Base-by-base conservation (phyloP, 2,329 filamentous ascomycete genomes). In the Trichophyton equinum region DNA sequence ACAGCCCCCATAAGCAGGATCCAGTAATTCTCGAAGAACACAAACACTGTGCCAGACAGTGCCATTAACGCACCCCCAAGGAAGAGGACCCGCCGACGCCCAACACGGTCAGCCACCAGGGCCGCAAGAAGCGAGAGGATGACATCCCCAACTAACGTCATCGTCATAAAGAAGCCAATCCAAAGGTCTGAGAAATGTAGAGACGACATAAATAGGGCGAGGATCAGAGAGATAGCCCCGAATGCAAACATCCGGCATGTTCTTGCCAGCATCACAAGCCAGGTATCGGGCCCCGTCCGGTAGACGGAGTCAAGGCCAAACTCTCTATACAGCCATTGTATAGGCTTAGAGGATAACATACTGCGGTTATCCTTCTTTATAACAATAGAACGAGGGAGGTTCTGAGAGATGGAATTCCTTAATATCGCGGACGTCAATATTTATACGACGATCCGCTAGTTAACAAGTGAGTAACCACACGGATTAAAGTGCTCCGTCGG, bases 221-320 rank as follows among this genome's bases (percentile, higher is more conserved):
- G 18, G 27, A 53, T 53, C 49, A 53, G n/a, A 7, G 49, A 53
- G 15, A 30, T 53, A n/a, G 49, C 49, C 49, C 49, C 49, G 6
- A 53, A 53, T n/a, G 49, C 49, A 33, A 53, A 53, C 49, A 53
- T 53, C 22, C 49, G 49, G 25, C 49, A 53, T 53, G 49, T 53
- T 18, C 49, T 53, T 6, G 49, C 49, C 18, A 53, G 27, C 9
- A 53, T 53, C 49, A 53, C 49, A 6, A 53, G 33, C 49, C 49
- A 53, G 49, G 49, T 33, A 33, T 53, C 49, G 3, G 49, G 49
- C 4, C 49, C 49, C 13, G 49, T 53, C 27, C 18, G 22, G 22
- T 53, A 53, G 9, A 53, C 49, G 15, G 49, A 53, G 22, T 30
- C 49, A 4, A 53, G 22, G 22, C 49, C 49, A 33, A 53, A 53